Evolutionary conservation across 331 rosid genomes (phyloP).

Genomic region (Malus hybrid): DNA sequence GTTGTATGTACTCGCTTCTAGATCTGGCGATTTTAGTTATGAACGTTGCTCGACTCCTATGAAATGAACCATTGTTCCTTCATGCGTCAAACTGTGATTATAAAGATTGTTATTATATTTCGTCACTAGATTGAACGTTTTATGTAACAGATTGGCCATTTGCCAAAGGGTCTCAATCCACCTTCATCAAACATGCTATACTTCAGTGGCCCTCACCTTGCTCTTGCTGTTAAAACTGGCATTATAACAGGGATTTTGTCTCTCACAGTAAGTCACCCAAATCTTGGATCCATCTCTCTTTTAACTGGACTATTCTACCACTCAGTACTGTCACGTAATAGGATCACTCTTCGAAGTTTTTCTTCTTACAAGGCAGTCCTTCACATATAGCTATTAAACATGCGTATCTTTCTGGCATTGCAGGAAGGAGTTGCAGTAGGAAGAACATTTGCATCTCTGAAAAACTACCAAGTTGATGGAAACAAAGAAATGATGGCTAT

Average conservation of each 20-base stretch:
- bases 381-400: neutral
- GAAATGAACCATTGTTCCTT: no score
- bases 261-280: conserved; percentile 67
- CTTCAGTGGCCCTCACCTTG: conserved; percentile 61
- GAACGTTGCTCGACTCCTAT: no score
- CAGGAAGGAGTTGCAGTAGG: conserved; percentile 99
- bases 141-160: conserved; percentile 64
- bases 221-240: conserved; percentile 93
- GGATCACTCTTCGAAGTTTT: no score
- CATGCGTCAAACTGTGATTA: no score
- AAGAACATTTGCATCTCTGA: conserved; percentile 86
- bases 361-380: no score
- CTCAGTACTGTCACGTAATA: neutral
- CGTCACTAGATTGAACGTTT: neutral
- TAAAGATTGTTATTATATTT: neutral
- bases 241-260: conserved; percentile 85
- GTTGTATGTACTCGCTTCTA: conserved; percentile 37
- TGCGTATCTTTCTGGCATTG: neutral
- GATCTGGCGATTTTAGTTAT: neutral
- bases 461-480: conserved; percentile 98
- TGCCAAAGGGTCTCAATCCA: conserved; percentile 92
- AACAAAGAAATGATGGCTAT: conserved; percentile 99
- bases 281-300: neutral
- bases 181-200: conserved; percentile 82
- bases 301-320: neutral